Evolutionary conservation across 2,329 filamentous ascomycete species (phyloP).

Genomic region (Fusarium tupiense): DNA sequence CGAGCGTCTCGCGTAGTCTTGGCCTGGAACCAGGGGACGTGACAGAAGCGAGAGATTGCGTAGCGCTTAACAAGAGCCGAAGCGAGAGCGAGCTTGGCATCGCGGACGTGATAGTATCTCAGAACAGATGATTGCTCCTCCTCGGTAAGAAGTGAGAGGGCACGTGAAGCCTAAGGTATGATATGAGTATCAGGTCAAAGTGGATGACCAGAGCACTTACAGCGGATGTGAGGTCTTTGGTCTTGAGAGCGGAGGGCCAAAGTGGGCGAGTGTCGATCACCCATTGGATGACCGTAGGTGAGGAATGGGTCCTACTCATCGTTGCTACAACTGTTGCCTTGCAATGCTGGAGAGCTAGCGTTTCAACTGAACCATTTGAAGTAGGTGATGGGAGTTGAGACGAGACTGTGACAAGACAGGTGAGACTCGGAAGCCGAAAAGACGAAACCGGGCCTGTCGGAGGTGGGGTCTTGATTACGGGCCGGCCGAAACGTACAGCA

Average conservation of each 20-base stretch:
- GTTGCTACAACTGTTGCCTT: neutral
- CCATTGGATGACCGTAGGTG: constrained; percentile 65
- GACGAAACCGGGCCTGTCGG: constrained; percentile 30
- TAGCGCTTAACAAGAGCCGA: constrained; percentile 80
- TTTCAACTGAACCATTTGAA: constrained; percentile 1
- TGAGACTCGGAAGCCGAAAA: constrained; percentile 34
- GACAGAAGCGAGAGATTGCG: constrained; percentile 67
- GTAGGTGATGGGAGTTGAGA: neutral
- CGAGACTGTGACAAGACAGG: constrained; percentile 13
- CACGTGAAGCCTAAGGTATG: constrained; percentile 59
- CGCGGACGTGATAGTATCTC: constrained; percentile 72
- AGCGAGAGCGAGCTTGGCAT: constrained; percentile 78
- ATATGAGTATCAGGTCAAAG: constrained; percentile 1
- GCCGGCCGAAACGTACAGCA: constrained; percentile 16
- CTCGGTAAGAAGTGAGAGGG: constrained; percentile 61
- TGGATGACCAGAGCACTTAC: constrained; percentile 48
- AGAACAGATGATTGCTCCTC: constrained; percentile 68
- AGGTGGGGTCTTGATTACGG: constrained; percentile 23
- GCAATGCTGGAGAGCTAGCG: neutral
- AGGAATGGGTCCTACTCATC: constrained; percentile 22
- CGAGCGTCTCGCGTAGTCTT: constrained; percentile 64
- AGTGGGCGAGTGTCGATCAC: constrained; percentile 68
- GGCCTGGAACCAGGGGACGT: constrained; percentile 69
- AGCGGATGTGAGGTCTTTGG: constrained; percentile 57
- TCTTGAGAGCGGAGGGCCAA: constrained; percentile 63